Percentiles rank a stretch among this genome's conserved stretches.
Conservation (phyloP, 1,284 basidiomycete species). For the Apiotrichum sp. region DNA sequence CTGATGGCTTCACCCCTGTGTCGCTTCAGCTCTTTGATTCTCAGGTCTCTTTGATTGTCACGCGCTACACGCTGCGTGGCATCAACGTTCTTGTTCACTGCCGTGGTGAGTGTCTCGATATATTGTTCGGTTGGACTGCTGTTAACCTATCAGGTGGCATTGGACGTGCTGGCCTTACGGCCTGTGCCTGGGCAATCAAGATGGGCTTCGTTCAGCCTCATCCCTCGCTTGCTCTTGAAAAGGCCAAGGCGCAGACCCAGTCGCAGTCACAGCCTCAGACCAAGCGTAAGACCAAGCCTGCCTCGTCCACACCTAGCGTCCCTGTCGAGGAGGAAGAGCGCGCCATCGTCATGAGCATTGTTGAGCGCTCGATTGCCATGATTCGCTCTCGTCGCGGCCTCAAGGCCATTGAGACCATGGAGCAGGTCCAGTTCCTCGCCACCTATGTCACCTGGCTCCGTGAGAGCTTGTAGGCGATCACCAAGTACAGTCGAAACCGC, state of each 20-base stretch:
- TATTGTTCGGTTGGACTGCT: neutral
- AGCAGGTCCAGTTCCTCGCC: slow-evolving; percentile 78
- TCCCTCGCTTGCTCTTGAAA: slow-evolving; percentile 25
- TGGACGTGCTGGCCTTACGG: slow-evolving; percentile 85
- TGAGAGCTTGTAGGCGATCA: slow-evolving; percentile 2
- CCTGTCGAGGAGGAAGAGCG: slow-evolving; percentile 41
- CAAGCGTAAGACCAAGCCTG: slow-evolving; percentile 1
- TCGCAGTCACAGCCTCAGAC: neutral
- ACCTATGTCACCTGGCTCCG: slow-evolving; percentile 69
- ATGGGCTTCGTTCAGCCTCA: slow-evolving; percentile 62
- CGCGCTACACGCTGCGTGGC: slow-evolving; percentile 69
- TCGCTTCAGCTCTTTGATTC: slow-evolving; percentile 61
- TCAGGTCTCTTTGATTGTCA: slow-evolving; percentile 64
- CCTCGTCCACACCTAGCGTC: neutral
- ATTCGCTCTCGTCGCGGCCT: slow-evolving; percentile 68
- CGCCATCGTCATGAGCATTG: slow-evolving; percentile 55
- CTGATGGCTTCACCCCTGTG: slow-evolving; percentile 80
- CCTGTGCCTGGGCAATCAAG: slow-evolving; percentile 87
- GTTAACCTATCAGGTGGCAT: slow-evolving; percentile 56
- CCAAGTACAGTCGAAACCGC: neutral
- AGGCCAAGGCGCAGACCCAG: neutral
- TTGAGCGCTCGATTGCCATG: slow-evolving; percentile 66
- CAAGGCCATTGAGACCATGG: slow-evolving; percentile 84
- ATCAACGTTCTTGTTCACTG: slow-evolving; percentile 79
- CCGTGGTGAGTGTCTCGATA: slow-evolving; percentile 54